Evolutionary conservation across 2,329 filamentous ascomycete species (phyloP), one percentile per base, ranked within the genome.

Genomic region (Capronia americana): DNA sequence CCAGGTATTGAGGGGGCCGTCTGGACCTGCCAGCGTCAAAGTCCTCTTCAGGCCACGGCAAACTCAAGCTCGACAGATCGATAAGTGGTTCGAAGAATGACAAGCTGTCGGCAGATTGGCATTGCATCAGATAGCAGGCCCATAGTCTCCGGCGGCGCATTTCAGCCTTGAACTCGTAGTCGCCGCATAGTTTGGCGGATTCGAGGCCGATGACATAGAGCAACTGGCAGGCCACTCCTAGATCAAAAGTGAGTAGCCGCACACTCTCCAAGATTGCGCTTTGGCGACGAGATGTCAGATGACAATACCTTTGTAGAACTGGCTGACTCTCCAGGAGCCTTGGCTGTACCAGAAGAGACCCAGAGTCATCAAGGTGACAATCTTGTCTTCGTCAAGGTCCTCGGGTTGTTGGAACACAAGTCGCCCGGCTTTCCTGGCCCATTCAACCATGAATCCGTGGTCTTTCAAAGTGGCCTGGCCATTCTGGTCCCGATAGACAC

Each of bases 361-460:
- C 46, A 67, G 30, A 57, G 17, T 61, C 12, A 26, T n/a, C 12
- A 64, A 67, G 3, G 65, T 67, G 32, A 67, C 61, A 38, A 67
- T 58, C 14, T 64, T 64, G 12, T 67, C 65, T 23, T 64, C 62
- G 38, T 46, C 14, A 6, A 62, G 62, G 12, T 26, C n/a, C 46
- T 67, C 65, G 24, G 58, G 20, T 6, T 67, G 23, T 26, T 57
- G 48, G 23, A 67, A 65, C 2, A 65, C 65, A 12, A 67, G 57
- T 57, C 20, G 10, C 30, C 65, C 65, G 8, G 65, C 65, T 23
- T 41, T 20, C 24, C 44, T 51, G n/a, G 65, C 65, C 65, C 65
- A 67, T 61, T 67, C 65, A 38, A 61, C 38, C 65, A 65, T 65
- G 51, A 67, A 67, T 26, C 65, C 65, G 28, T 65, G 61, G 32